These are phyloP conservation scores for Atalantia buxifolia DNA, from an alignment of 345 rosid genomes.

Conservation along the genomic window DNA sequence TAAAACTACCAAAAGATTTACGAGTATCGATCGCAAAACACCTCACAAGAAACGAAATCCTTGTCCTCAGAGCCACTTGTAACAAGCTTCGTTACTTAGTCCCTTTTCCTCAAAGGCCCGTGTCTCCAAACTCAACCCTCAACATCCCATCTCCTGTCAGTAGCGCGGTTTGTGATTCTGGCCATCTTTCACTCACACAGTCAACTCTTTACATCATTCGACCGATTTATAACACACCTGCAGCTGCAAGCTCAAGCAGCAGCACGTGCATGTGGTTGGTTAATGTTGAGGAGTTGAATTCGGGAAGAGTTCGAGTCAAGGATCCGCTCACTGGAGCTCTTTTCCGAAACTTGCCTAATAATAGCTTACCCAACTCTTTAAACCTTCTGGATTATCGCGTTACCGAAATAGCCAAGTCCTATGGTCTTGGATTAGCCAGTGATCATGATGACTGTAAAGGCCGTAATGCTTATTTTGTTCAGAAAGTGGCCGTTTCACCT, in stretches of 20 bases:
- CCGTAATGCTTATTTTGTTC: neutral
- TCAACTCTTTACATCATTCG: neutral
- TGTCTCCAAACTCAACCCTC: neutral
- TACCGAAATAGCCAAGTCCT: neutral
- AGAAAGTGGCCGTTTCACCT: neutral
- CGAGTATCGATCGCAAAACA: neutral
- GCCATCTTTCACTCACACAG: neutral
- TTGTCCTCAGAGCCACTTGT: neutral
- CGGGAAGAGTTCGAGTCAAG: neutral
- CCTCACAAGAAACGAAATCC: neutral
- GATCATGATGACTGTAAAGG: neutral
- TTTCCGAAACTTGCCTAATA: neutral
- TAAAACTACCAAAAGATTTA: neutral
- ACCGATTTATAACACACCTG: neutral
- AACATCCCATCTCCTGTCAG: neutral
- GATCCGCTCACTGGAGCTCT: neutral
- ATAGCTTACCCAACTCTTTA: neutral
- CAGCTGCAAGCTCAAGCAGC: neutral
- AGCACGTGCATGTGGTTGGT: neutral
- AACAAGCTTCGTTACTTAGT: neutral
- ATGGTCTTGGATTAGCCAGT: neutral
- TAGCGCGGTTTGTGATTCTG: neutral
- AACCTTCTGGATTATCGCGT: constrained; percentile 2
- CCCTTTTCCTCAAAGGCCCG: neutral
- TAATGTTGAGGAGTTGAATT: neutral